A percentile compares a stretch with the other conserved stretches of the same genome.
These are phyloP conservation scores for Diutina rugosa DNA, from an alignment of 1,139 yeast species.

Conservation along the genomic window DNA sequence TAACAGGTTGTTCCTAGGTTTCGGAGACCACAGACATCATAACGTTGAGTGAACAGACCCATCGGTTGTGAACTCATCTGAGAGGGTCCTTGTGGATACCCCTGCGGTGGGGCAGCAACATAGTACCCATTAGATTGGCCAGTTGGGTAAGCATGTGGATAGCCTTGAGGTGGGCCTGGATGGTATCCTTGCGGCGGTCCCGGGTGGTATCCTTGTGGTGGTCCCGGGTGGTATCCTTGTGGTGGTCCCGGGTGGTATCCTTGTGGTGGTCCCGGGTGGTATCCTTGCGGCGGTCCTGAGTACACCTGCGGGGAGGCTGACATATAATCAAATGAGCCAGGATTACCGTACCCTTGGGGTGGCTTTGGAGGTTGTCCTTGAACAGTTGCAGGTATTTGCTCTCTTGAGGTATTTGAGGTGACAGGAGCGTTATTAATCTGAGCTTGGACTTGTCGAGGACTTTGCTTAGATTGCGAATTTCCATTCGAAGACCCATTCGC, in stretches of 20 bases:
- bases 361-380: neutral
- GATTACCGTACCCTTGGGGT: neutral
- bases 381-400: neutral
- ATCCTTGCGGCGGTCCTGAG: neutral
- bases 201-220: neutral
- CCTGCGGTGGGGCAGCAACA: neutral
- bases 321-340: neutral
- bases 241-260: neutral
- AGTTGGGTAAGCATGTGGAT: neutral
- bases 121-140: neutral
- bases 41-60: neutral
- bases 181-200: neutral
- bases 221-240: neutral
- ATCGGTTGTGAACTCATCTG: neutral
- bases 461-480: neutral
- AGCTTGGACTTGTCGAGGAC: neutral
- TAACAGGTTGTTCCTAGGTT: slow-evolving; percentile 68
- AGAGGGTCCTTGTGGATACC: neutral
- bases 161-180: neutral
- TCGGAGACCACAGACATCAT: slow-evolving; percentile 43
- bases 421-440: neutral
- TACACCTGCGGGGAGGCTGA: neutral
- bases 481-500: neutral
- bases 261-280: neutral
- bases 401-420: neutral